Base-by-base conservation (phyloP, 441 rosid genomes). In the Brassica balearica region DNA sequence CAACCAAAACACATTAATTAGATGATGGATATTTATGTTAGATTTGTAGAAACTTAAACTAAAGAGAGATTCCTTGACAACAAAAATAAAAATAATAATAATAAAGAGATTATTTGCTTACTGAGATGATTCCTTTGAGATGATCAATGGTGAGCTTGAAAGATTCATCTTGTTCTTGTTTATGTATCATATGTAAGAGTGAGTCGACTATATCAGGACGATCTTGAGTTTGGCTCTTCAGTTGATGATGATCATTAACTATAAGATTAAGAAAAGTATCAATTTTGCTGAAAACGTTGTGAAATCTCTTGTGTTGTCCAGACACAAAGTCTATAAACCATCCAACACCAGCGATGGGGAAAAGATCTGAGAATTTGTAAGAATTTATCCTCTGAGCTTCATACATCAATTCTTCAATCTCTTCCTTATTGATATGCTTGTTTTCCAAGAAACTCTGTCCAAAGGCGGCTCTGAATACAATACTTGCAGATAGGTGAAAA, bases 271-370 rank as follows among this genome's bases (percentile, higher is more conserved):
- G 73, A 20, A 84, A 68, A 2, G 20, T 11, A 59, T 87, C 88
- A 66, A 86, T 1, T n/a, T 75, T 55, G 2, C 3, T 55, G 60
- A 85, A 85, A 32, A 74, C 77, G 10, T 32, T 60, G 48, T 85
- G 80, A 7, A 82, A n/a, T 15, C 43, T 88, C 20, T 25, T 74
- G 3, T 75, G 73, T 32, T 77, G 68, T 51, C 86, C 84, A 0
- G 65, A 77, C 22, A 87, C 14, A 69, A 72, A 20, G 56, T 84
- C 88, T 0, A 86, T 58, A 4, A 88, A 78, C 88, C 90, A 79
- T 38, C 85, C 88, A 38, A 38, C 3, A 38, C 46, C 46, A 38
- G 2, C 43, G 4, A 41, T 63, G 46, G 88, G 88, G 48, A 90
- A 79, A 12, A 55, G 68, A 71, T 90, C 88, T 4, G 25, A 17